These are phyloP conservation scores for Hypomontagnella submonticulosa DNA, from an alignment of 495 filamentous ascomycete species.

Conservation along the genomic window DNA sequence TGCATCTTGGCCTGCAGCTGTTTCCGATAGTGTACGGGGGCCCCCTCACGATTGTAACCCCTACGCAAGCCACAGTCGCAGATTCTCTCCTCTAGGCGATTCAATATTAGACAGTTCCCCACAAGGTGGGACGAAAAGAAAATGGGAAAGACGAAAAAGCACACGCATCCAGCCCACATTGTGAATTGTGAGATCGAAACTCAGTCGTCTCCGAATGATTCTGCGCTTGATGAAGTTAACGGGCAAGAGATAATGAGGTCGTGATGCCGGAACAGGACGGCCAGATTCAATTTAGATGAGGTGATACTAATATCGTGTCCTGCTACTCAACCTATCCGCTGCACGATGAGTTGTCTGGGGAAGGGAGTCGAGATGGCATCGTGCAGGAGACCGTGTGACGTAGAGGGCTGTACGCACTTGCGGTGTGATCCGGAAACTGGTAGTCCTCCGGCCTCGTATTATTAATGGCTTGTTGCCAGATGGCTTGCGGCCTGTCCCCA, in stretches of 20 bases:
- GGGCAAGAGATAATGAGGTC: neutral
- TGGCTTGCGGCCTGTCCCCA: neutral
- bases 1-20: constrained; percentile 17
- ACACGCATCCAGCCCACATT: neutral
- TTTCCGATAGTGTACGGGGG: constrained; percentile 23
- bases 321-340: constrained; percentile 35
- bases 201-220: neutral
- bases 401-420: constrained; percentile 31
- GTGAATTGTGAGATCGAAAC: too few relatives aligned
- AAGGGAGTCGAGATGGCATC: constrained; percentile 18
- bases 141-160: neutral
- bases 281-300: neutral
- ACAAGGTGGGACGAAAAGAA: constrained; percentile 8
- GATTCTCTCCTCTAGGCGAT: constrained; percentile 8
- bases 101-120: constrained; percentile 30
- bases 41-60: constrained; percentile 31
- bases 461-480: constrained; percentile 21
- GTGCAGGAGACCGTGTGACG: constrained; percentile 26
- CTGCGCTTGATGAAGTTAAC: neutral
- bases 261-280: neutral
- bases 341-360: constrained; percentile 33
- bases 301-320: constrained; percentile 2
- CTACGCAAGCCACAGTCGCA: constrained; percentile 32
- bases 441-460: constrained; percentile 14
- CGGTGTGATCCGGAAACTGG: constrained; percentile 16